Percentiles rank a stretch among this genome's conserved stretches.
phyloP scores from a whole-genome alignment of 164 flowering plant genomes.

The Pachysandra terminalis region DNA sequence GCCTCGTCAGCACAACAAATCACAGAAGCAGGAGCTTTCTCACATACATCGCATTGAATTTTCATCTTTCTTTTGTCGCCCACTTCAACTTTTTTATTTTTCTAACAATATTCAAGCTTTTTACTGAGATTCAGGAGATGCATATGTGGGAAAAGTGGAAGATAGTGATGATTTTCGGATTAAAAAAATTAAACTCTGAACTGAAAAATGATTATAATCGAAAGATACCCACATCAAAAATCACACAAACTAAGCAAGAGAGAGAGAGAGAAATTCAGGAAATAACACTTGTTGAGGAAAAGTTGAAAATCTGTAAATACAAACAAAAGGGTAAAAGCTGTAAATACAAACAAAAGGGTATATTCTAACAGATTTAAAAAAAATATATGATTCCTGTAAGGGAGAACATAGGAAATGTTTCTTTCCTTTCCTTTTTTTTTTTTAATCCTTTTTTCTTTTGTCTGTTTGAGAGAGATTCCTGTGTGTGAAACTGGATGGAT shows the following conservation, averaged over 20 bases:
- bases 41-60: conserved; percentile 97
- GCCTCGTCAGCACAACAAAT: conserved; percentile 99
- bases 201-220: background rate
- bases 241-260: background rate
- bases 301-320: background rate
- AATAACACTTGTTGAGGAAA: background rate
- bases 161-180: background rate
- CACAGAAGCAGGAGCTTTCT: conserved; percentile 85
- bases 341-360: too few relatives aligned
- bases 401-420: too few relatives aligned
- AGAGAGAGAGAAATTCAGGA: background rate
- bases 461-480: too few relatives aligned
- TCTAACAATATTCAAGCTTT: background rate
- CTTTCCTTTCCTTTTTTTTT: too few relatives aligned
- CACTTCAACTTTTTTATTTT: background rate
- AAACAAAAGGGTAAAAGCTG: background rate
- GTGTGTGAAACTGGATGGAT: too few relatives aligned
- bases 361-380: too few relatives aligned
- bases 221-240: background rate
- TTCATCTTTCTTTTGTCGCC: conserved; percentile 47
- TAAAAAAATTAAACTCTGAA: background rate
- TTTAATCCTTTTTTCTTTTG: too few relatives aligned
- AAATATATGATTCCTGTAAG: too few relatives aligned
- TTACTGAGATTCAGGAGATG: background rate
- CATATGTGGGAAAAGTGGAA: background rate